phyloP scores from a whole-genome alignment of 2,329 filamentous ascomycete species.

The Penicillium sp. region DNA sequence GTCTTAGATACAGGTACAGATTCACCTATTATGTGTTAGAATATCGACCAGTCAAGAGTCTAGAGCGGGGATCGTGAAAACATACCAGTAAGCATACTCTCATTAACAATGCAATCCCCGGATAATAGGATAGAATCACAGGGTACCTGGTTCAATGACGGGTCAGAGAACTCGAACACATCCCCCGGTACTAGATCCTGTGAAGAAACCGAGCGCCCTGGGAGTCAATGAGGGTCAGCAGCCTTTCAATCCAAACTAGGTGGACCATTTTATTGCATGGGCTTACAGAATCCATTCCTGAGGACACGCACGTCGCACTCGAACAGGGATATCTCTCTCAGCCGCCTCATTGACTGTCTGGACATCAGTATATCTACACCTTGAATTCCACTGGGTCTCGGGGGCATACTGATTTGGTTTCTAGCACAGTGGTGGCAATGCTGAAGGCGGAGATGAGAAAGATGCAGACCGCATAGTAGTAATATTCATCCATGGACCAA shows the following conservation, averaged over 20 bases:
- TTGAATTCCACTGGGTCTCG: background rate
- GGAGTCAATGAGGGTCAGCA: constrained; percentile 5
- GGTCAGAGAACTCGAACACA: constrained; percentile 95
- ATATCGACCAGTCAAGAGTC: background rate
- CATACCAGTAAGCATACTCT: constrained; percentile 89
- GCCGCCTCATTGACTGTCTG: constrained; percentile 74
- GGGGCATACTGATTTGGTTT: constrained; percentile 72
- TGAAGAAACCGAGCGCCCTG: constrained; percentile 82
- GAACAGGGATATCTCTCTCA: constrained; percentile 89
- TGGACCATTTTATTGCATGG: background rate
- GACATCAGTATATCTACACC: constrained; percentile 13
- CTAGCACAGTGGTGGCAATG: constrained; percentile 82
- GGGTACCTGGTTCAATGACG: constrained; percentile 80
- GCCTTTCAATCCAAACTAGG: background rate
- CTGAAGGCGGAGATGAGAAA: constrained; percentile 92
- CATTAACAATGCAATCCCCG: constrained; percentile 97
- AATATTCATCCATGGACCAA: constrained; percentile 95
- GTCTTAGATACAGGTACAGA: constrained; percentile 95
- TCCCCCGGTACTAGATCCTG: constrained; percentile 91
- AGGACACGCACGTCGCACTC: constrained; percentile 94
- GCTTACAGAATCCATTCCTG: constrained; percentile 86
- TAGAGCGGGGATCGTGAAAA: background rate
- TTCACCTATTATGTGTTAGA: constrained; percentile 60
- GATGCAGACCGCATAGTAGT: constrained; percentile 95
- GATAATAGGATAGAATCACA: constrained; percentile 88